Conservation (phyloP, 345 rosid species). For the Draba incana region DNA sequence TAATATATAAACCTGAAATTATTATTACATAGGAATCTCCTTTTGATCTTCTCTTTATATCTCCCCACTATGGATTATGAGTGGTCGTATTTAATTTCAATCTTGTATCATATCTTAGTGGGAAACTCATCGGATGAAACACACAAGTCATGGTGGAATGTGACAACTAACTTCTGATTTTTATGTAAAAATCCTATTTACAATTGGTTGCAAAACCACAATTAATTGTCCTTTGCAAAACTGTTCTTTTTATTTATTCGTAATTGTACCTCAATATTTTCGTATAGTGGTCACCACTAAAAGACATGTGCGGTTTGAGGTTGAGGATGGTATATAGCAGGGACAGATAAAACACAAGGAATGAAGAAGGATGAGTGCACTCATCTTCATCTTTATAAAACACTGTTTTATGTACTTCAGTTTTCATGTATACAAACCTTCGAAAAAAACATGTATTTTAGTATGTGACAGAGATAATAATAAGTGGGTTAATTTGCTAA, state of each 20-base stretch:
- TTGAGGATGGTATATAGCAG: too few relatives aligned
- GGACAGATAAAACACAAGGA: too few relatives aligned
- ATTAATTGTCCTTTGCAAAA: neutral
- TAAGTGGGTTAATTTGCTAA: too few relatives aligned
- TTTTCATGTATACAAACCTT: too few relatives aligned
- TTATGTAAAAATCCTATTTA: too few relatives aligned
- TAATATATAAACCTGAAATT: neutral
- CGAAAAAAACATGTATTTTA: too few relatives aligned
- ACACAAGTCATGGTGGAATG: neutral
- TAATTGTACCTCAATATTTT: neutral
- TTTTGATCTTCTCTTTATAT: conserved; percentile 1
- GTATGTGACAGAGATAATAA: too few relatives aligned
- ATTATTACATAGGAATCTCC: conserved; percentile 3
- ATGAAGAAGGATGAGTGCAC: too few relatives aligned
- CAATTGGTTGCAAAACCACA: conserved; percentile 1
- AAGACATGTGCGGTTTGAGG: too few relatives aligned
- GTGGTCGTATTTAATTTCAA: conserved; percentile 13
- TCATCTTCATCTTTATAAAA: too few relatives aligned
- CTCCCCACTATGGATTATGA: conserved; percentile 19
- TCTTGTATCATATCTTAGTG: conserved; percentile 20
- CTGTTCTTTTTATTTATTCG: neutral
- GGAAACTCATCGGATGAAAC: conserved; percentile 3
- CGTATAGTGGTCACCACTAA: too few relatives aligned
- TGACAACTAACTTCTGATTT: neutral
- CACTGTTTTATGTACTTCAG: too few relatives aligned